A percentile compares a stretch with the other conserved stretches of the same genome.
These are phyloP conservation scores for Sporobolomyces roseus DNA, from an alignment of 768 basidiomycete genomes.

Conservation along the genomic window DNA sequence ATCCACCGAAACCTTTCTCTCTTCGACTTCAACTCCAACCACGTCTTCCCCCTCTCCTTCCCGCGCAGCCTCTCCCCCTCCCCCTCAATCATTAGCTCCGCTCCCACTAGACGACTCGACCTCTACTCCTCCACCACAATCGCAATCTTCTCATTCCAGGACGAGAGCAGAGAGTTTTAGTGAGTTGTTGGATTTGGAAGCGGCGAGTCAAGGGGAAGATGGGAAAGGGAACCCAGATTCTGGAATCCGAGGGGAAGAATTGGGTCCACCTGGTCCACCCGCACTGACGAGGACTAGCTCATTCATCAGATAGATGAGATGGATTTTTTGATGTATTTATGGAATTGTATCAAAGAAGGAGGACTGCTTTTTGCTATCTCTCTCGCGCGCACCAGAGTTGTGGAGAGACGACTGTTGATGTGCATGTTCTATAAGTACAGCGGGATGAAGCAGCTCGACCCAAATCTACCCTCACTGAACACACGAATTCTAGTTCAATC, in stretches of 20 bases:
- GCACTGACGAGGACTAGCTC: neutral
- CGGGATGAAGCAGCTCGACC: too few species aligned
- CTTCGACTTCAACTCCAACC: neutral
- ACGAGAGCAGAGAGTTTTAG: constrained; percentile 27
- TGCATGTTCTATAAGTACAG: too few species aligned
- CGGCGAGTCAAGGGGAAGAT: neutral
- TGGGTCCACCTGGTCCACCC: too few species aligned
- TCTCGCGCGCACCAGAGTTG: too few species aligned
- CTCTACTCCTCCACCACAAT: constrained; percentile 14
- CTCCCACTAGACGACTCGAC: constrained; percentile 13
- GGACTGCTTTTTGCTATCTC: too few species aligned
- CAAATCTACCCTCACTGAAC: too few species aligned
- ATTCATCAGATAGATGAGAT: too few species aligned
- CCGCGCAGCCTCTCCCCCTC: neutral
- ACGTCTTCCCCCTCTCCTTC: neutral
- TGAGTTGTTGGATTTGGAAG: constrained; percentile 8
- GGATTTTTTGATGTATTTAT: too few species aligned
- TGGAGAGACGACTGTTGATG: too few species aligned
- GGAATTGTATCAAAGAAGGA: too few species aligned
- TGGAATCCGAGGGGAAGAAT: too few species aligned
- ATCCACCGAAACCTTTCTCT: too few species aligned
- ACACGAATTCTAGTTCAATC: neutral
- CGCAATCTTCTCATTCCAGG: neutral
- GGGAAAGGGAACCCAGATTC: neutral
- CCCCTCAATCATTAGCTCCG: neutral